Evolutionary conservation across 768 basidiomycete species (phyloP), one percentile per base, ranked within the genome.

Genomic region (Stropharia rugosoannulata): DNA sequence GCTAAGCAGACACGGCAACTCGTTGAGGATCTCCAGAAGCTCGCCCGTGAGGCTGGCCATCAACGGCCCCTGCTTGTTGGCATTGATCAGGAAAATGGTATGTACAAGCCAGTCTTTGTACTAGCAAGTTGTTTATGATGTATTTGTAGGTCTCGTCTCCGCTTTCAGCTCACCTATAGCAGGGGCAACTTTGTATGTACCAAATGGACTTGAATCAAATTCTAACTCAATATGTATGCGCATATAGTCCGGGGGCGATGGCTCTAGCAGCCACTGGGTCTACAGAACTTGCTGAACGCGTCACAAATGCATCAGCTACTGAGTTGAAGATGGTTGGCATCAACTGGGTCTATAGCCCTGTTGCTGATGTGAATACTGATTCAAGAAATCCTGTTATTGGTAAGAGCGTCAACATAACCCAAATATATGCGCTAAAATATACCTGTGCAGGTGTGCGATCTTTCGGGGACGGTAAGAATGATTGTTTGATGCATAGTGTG

Each of bases 61-160:
- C 57, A 62, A 11, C 68, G 60, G 7, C 87, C 85, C 1, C 70
- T 89, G 22, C 72, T 89, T 62, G 82, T 89, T 41, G 87, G 87
- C 1, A 88, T 80, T 15, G 87, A 89, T 70, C 88, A 89, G 66
- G 88, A 90, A 64, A 87, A 87, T 61, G 88, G 87, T 82, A 25
- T 4, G 59, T 36, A 5, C 12, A 1, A 13, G 4, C 11, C 2
- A 19, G 5, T n/a, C 19, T 18, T 29, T 48, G 22, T 2, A 18
- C 11, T 25, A 11, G 3, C n/a, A 2, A 0, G 18, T n/a, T 44
- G 10, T 27, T 16, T 54, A n/a, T 50, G 18, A 35, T 22, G 35
- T 5, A 35, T 18, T n/a, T 49, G 15, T 39, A 88, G 87, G 87
- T 41, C 74, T 87, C 4, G 84, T 85, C n/a, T 87, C 87, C 1